These are phyloP conservation scores for Penicillium sp. DNA, from an alignment of 2,329 filamentous ascomycete genomes.

Conservation along the genomic window DNA sequence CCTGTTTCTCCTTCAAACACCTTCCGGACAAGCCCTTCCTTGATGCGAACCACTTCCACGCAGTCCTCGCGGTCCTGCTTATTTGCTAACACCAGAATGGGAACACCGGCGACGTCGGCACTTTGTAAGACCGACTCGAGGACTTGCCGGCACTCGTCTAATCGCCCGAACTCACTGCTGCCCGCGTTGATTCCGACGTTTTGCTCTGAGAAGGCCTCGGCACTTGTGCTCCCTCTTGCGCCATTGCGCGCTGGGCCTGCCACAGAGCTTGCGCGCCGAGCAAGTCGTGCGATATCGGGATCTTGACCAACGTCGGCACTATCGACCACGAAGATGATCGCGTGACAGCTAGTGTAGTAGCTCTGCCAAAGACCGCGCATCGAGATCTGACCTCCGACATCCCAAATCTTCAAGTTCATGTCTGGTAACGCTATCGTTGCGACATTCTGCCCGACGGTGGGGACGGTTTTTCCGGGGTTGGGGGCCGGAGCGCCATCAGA, in stretches of 20 bases:
- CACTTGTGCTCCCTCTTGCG: conserved; percentile 1
- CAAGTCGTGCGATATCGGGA: conserved; percentile 61
- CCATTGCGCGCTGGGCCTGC: conserved; percentile 17
- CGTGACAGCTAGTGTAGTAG: conserved; percentile 91
- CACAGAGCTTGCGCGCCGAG: conserved; percentile 27
- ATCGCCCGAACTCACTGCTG: conserved; percentile 47
- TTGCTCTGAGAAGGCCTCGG: conserved; percentile 31
- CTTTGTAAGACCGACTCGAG: conserved; percentile 87
- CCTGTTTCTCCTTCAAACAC: conserved; percentile 95
- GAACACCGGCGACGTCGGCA: conserved; percentile 85
- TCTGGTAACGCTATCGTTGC: conserved; percentile 85
- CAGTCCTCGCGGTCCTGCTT: conserved; percentile 98
- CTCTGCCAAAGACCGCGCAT: conserved; percentile 91
- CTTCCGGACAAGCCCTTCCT: conserved; percentile 91
- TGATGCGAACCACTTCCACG: conserved; percentile 94
- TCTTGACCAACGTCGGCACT: conserved; percentile 83
- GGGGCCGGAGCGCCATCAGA: conserved; percentile 43
- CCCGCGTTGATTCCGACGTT: conserved; percentile 36
- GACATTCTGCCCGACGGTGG: conserved; percentile 96
- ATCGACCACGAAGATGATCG: conserved; percentile 97
- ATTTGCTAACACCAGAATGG: conserved; percentile 87
- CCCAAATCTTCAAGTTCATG: conserved; percentile 98
- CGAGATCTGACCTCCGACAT: conserved; percentile 88
- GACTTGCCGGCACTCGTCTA: conserved; percentile 86
- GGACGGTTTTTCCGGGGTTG: conserved; percentile 79